Evolutionary conservation across 805 yeast species (phyloP), one percentile per base, ranked within the genome.

Genomic region (Monosporozyma yasuniensis): DNA sequence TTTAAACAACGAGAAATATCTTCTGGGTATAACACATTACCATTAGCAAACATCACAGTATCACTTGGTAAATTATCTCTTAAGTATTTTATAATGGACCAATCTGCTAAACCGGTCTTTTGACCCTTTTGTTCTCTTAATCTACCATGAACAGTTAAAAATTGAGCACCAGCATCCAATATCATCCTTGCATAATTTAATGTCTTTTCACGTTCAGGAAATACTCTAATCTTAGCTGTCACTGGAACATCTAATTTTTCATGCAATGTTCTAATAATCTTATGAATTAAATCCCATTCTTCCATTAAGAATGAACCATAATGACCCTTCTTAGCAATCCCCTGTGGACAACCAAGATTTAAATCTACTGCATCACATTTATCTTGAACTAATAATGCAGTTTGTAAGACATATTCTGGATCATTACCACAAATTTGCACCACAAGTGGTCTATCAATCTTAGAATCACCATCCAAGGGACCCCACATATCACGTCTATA

Each of bases 41-140:
- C 99, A 65, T 93, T 93, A 42, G 96, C 87, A 61, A 93, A 86
- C 56, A 93, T 83, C 0, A 93, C 97, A 2, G 91, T 88, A 45
- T 82, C 93, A 42, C 61, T 55, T 0, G 91, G 85, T 44, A 93
- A 71, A 55, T 87, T 83, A 27, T 89, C 95, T 50, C 93, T 73
- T 39, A 93, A 63, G 61, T 80, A 87, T 56, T 74, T 78, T 52
- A 93, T 76, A 25, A 83, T 74, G 28, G 79, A 75, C 98, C 99
- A 91, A 68, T 93, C 90, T 1, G 99, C 98, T 46, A 93, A 70
- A 0, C 99, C 99, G 0, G 99, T 91, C 52, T 79, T 78, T 65
- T 91, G 98, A 6, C 99, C 99, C 67, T 93, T 93, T 95, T 89
- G 91, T 51, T 91, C 99, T 55, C 99, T 76, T 1, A 97, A 84